Evolutionary conservation across 768 basidiomycete species (phyloP).

Genomic region (Phylloporus rhodoxanthus): DNA sequence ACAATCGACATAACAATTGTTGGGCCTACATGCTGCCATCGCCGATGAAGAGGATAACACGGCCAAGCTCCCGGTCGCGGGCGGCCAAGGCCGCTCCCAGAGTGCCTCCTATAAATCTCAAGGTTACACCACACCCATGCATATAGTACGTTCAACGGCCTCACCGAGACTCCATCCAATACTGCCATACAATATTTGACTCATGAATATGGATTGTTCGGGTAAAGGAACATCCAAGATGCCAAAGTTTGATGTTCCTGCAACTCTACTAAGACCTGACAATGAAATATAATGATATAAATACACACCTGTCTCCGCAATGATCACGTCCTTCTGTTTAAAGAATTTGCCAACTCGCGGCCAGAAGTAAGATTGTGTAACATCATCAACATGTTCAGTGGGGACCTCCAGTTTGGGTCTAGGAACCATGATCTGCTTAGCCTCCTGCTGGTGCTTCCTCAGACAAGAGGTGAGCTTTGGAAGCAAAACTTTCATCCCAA

Average conservation of each 20-base stretch:
- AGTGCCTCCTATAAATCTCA: constrained; percentile 41
- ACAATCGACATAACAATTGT: background rate
- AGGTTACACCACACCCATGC: background rate
- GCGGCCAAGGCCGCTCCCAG: constrained; percentile 82
- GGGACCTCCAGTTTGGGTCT: constrained; percentile 39
- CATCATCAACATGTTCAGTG: constrained; percentile 43
- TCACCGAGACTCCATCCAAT: constrained; percentile 86
- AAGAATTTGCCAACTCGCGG: constrained; percentile 72
- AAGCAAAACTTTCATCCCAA: constrained; percentile 75
- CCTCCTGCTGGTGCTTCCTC: constrained; percentile 34
- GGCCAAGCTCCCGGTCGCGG: constrained; percentile 49
- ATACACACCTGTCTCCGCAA: constrained; percentile 74
- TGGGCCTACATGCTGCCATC: constrained; percentile 68
- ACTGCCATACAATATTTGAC: constrained; percentile 85
- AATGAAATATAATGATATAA: background rate
- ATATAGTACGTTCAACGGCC: constrained; percentile 3
- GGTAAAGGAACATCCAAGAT: constrained; percentile 78
- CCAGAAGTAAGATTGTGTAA: constrained; percentile 84
- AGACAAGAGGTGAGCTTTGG: constrained; percentile 61
- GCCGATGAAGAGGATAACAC: constrained; percentile 81
- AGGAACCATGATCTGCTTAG: constrained; percentile 44
- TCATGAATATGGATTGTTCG: constrained; percentile 54
- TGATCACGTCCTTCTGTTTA: constrained; percentile 62
- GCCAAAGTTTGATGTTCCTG: constrained; percentile 79
- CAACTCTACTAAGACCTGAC: background rate